Conservation (phyloP, 2,329 filamentous ascomycete genomes). For the Aureobasidium sp. region DNA sequence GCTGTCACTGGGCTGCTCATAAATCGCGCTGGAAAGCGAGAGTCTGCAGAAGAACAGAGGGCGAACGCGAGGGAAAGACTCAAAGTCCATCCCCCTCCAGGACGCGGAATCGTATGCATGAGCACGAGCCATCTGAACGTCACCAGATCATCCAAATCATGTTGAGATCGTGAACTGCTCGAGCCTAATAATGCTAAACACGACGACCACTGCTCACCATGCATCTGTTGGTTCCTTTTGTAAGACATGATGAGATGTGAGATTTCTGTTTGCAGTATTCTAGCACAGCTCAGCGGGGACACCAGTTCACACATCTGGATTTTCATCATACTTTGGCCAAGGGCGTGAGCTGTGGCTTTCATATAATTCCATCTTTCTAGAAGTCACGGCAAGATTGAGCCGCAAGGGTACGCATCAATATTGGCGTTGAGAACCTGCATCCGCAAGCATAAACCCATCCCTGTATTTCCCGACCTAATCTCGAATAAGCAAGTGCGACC, state of each 20-base stretch:
- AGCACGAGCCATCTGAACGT: slow-evolving; percentile 9
- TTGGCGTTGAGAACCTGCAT: slow-evolving; percentile 5
- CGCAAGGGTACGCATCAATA: slow-evolving; percentile 1
- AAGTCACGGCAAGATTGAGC: background rate
- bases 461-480: background rate
- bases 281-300: background rate
- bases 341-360: background rate
- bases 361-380: slow-evolving; percentile 2
- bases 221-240: background rate
- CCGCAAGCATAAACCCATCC: background rate
- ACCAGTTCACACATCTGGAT: background rate
- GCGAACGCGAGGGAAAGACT: background rate
- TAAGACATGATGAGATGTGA: background rate
- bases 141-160: slow-evolving; percentile 1
- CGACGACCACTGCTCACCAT: background rate
- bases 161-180: background rate
- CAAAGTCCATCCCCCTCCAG: background rate
- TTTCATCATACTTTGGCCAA: background rate
- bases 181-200: slow-evolving; percentile 2
- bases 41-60: background rate
- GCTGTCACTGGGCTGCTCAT: background rate
- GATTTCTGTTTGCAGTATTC: background rate
- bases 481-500: background rate
- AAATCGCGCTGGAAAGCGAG: background rate
- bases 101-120: background rate